Conservation (phyloP, 345 rosid species). For the Eucalyptus curtisii region DNA sequence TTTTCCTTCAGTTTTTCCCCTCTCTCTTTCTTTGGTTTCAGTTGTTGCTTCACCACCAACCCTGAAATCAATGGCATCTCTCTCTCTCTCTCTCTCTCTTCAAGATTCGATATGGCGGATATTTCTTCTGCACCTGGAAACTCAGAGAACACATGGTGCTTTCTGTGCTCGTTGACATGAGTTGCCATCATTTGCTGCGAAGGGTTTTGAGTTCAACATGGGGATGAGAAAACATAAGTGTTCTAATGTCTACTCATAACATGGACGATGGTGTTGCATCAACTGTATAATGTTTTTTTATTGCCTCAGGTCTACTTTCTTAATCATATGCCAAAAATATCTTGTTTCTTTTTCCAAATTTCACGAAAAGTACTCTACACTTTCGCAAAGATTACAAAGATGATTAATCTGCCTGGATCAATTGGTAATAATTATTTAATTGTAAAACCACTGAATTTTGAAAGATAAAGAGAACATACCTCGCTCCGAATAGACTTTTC, state of each 20-base stretch:
- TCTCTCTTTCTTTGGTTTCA: background rate
- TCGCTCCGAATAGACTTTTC: background rate
- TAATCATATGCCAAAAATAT: background rate
- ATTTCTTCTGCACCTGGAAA: background rate
- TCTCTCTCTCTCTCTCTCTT: background rate
- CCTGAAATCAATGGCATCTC: constrained; percentile 58
- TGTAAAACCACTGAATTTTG: background rate
- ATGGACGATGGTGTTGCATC: background rate
- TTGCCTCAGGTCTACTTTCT: background rate
- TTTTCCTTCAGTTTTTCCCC: background rate
- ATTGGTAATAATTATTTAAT: background rate
- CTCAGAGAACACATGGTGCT: background rate
- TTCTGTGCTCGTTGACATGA: background rate
- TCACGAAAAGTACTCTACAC: background rate
- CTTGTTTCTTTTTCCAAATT: background rate
- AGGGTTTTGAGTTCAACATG: background rate
- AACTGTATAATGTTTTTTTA: background rate
- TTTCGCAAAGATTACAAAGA: background rate
- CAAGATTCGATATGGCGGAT: background rate
- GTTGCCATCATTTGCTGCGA: background rate
- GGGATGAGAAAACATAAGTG: background rate
- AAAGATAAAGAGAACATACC: background rate
- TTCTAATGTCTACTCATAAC: background rate
- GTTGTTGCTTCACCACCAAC: background rate
- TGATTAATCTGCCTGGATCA: background rate